Evolutionary conservation across 2,329 filamentous ascomycete genomes (phyloP).

Genomic region (Aspergillus oerlinghausenensis): DNA sequence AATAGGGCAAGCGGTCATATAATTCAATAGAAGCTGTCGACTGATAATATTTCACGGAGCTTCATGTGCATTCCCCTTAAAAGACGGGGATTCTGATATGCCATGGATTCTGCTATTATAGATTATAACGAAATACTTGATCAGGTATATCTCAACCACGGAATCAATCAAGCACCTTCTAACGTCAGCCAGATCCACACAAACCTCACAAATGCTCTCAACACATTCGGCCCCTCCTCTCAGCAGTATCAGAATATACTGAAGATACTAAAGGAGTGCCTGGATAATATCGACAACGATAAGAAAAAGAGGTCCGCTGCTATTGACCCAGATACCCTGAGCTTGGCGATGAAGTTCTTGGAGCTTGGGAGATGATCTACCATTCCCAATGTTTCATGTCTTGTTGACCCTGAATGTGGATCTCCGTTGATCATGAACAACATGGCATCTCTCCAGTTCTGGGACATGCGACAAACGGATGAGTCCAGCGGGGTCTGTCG

Average conservation of each 20-base stretch:
- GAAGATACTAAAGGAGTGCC: slow-evolving; percentile 30
- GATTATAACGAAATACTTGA: slow-evolving; percentile 13
- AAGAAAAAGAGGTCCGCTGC: slow-evolving; percentile 4
- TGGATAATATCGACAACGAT: slow-evolving; percentile 26
- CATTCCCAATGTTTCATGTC: not conserved
- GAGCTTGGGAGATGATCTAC: slow-evolving; percentile 20
- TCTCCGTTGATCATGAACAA: not conserved
- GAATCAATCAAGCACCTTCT: not conserved
- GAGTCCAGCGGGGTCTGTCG: not conserved
- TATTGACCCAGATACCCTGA: slow-evolving; percentile 29
- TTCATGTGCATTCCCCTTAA: not conserved
- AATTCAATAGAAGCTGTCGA: too few relatives aligned
- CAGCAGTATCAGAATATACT: slow-evolving; percentile 35
- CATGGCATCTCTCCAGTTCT: not conserved
- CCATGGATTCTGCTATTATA: not conserved
- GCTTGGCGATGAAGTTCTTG: slow-evolving; percentile 31
- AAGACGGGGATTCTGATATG: slow-evolving; percentile 1
- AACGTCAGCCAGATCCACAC: slow-evolving; percentile 31
- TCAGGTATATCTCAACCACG: slow-evolving; percentile 14
- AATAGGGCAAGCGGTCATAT: too few relatives aligned
- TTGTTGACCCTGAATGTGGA: not conserved
- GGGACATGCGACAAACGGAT: not conserved
- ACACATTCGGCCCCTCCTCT: slow-evolving; percentile 36
- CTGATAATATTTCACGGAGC: not conserved
- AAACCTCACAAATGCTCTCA: slow-evolving; percentile 38